Conservation (phyloP, 495 filamentous ascomycete genomes). For the Glarea lozoyensis region DNA sequence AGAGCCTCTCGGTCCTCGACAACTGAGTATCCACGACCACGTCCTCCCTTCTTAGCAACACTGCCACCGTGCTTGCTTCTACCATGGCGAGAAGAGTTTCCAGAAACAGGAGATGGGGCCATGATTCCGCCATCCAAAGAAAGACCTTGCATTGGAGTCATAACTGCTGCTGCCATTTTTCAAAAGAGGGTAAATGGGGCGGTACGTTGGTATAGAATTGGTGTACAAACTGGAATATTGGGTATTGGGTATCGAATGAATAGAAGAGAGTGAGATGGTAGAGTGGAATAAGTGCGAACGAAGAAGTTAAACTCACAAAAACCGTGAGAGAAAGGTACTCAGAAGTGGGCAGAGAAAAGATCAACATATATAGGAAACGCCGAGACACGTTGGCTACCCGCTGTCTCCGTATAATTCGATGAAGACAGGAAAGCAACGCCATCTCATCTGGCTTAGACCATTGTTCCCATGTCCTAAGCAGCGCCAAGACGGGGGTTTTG, state of each 20-base stretch:
- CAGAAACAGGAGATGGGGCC: slow-evolving; percentile 31
- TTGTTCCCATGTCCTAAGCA: not conserved
- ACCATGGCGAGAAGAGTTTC: slow-evolving; percentile 33
- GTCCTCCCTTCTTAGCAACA: slow-evolving; percentile 24
- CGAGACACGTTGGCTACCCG: slow-evolving; percentile 4
- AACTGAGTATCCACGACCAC: slow-evolving; percentile 30
- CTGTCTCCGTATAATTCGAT: no score
- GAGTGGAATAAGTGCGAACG: not conserved
- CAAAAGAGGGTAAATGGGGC: no score
- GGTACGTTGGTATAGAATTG: not conserved
- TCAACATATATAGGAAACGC: slow-evolving; percentile 6
- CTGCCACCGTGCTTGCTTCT: slow-evolving; percentile 32
- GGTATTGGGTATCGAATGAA: slow-evolving; percentile 4
- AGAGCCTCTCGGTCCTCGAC: slow-evolving; percentile 32
- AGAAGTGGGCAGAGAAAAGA: not conserved
- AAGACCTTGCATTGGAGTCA: slow-evolving; percentile 16
- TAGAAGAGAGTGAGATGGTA: slow-evolving; percentile 5
- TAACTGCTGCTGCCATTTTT: slow-evolving; percentile 22
- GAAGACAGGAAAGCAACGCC: not conserved
- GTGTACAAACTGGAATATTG: not conserved
- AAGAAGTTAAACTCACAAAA: no score
- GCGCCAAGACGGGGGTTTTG: slow-evolving; percentile 10
- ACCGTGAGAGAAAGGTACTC: no score
- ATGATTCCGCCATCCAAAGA: slow-evolving; percentile 30
- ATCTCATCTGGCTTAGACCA: not conserved